Evolutionary conservation across 176 grass and related monocot genomes (phyloP).

Genomic region (Cenchrus purpureus): DNA sequence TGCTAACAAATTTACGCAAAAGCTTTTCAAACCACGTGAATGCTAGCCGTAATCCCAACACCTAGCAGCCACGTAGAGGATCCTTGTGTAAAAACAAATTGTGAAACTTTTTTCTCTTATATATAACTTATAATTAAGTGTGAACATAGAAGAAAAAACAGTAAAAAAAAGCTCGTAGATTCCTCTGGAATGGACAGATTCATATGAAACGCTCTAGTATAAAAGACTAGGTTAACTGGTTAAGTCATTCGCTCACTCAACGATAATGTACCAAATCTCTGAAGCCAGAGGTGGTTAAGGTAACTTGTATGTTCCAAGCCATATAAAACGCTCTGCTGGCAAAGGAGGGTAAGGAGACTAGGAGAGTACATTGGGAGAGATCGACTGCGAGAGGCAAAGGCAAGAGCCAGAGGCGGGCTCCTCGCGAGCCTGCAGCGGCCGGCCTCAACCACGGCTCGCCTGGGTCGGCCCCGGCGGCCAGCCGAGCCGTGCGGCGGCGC

Average conservation of each 20-base stretch:
- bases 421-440: conserved; percentile 23
- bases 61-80: background rate
- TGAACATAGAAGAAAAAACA: no score
- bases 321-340: conserved; percentile 17
- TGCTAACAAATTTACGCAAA: background rate
- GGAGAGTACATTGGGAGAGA: background rate
- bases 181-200: background rate
- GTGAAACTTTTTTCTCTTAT: no score
- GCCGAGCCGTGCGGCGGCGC: conserved; percentile 28
- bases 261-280: background rate
- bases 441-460: conserved; percentile 48
- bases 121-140: background rate
- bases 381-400: background rate
- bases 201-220: background rate
- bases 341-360: background rate
- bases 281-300: background rate
- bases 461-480: conserved; percentile 33
- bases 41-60: conserved; percentile 2
- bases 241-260: background rate
- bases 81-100: background rate
- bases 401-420: background rate
- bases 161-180: background rate
- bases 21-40: conserved; percentile 18
- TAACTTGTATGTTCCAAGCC: background rate
- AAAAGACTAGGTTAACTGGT: background rate